Evolutionary conservation across 2,329 filamentous ascomycete species (phyloP).

Genomic region (Ceratocystis cacaofunesta): DNA sequence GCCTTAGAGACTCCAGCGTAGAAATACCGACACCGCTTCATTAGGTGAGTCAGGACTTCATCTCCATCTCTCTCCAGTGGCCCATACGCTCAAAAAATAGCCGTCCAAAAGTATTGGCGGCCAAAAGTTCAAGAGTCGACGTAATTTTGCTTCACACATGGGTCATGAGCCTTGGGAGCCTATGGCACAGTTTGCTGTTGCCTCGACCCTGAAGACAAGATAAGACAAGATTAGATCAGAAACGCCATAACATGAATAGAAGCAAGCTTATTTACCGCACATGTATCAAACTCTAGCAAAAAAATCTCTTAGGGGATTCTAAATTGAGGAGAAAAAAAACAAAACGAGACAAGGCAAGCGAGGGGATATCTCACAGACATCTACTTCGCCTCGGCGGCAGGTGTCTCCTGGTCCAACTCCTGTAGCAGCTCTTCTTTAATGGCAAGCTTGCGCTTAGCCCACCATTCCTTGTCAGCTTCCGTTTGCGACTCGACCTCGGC

Average conservation of each 20-base stretch:
- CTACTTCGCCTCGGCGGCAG: constrained; percentile 24
- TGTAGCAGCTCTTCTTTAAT: constrained; percentile 70
- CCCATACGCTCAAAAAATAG: background rate
- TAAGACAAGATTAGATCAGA: background rate
- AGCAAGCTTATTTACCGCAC: background rate
- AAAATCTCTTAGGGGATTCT: background rate
- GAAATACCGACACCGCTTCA: background rate
- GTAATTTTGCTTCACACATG: background rate
- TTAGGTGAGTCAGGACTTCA: background rate
- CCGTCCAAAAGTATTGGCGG: background rate
- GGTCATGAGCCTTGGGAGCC: background rate
- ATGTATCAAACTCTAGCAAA: background rate
- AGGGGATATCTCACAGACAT: constrained; percentile 10
- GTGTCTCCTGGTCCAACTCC: constrained; percentile 55
- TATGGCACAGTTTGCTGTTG: background rate
- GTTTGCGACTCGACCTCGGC: constrained; percentile 59
- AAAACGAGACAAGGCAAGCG: constrained; percentile 49
- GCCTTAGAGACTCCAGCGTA: background rate
- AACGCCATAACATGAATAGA: background rate
- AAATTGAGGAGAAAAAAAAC: constrained; percentile 8
- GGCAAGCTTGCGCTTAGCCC: constrained; percentile 64
- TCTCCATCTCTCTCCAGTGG: background rate
- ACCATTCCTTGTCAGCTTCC: constrained; percentile 71
- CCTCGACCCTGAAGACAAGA: background rate
- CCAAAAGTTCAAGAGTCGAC: background rate